Conservation (phyloP, 306 rosid genomes). For the Casuarina glauca region DNA sequence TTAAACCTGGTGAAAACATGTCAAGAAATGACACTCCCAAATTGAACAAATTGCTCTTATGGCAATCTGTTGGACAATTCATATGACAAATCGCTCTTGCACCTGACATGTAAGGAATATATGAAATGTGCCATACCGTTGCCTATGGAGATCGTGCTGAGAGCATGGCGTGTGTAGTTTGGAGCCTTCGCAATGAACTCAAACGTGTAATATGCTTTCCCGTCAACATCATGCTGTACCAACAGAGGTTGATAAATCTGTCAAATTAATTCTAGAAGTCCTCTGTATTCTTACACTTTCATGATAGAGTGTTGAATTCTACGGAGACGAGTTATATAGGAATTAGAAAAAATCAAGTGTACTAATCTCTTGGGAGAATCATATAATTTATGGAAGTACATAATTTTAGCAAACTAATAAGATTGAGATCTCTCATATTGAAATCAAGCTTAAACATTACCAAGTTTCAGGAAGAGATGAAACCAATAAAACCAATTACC, state of each 20-base stretch:
- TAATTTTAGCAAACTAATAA: neutral
- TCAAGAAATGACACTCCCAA: neutral
- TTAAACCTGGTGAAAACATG: neutral
- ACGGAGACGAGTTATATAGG: neutral
- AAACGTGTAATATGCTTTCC: conserved; percentile 74
- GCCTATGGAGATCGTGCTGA: conserved; percentile 73
- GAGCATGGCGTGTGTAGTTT: conserved; percentile 92
- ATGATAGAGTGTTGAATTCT: neutral
- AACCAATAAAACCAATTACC: conserved; percentile 11
- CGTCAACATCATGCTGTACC: conserved; percentile 74
- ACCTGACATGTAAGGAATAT: neutral
- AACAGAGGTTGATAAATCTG: conserved; percentile 19
- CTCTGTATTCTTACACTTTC: neutral
- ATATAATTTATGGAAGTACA: neutral
- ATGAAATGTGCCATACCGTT: conserved; percentile 59
- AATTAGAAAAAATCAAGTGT: neutral
- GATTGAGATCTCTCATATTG: too few relatives aligned
- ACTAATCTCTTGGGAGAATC: neutral
- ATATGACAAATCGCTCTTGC: neutral
- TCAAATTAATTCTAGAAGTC: neutral
- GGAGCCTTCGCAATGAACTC: conserved; percentile 94
- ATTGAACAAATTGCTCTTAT: neutral
- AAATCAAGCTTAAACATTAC: neutral
- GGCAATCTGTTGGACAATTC: neutral
- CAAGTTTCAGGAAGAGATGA: conserved; percentile 5